These are phyloP conservation scores for Alternaria solani DNA, from an alignment of 2,329 filamentous ascomycete genomes.

Conservation along the genomic window DNA sequence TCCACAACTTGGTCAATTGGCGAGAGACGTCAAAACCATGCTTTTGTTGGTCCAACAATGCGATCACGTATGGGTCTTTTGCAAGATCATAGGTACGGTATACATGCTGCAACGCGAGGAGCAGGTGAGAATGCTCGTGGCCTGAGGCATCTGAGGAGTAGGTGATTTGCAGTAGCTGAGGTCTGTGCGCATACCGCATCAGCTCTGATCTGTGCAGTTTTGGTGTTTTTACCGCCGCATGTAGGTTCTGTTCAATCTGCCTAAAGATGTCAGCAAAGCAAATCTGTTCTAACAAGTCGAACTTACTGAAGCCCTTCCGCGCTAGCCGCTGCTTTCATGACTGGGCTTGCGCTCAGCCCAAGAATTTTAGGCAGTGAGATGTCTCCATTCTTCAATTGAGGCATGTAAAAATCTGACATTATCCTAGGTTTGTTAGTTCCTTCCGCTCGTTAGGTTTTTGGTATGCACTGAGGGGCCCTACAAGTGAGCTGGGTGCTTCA, in stretches of 20 bases:
- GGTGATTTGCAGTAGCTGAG: conserved; percentile 59
- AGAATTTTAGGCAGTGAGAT: conserved; percentile 69
- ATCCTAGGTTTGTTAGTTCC: conserved; percentile 53
- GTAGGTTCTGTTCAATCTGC: conserved; percentile 72
- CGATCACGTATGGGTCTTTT: conserved; percentile 52
- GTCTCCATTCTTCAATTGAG: conserved; percentile 43
- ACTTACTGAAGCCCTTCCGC: conserved; percentile 59
- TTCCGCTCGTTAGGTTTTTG: neutral
- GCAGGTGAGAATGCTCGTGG: conserved; percentile 15
- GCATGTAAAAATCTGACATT: conserved; percentile 76
- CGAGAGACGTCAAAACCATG: conserved; percentile 32
- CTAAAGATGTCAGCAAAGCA: conserved; percentile 40
- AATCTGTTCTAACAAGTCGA: neutral
- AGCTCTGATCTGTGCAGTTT: conserved; percentile 74
- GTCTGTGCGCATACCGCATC: conserved; percentile 72
- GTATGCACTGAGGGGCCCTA: neutral
- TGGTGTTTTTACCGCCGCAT: conserved; percentile 74
- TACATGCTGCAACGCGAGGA: conserved; percentile 27
- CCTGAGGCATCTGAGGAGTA: conserved; percentile 30
- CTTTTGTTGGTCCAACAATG: conserved; percentile 36
- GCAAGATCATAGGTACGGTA: conserved; percentile 43
- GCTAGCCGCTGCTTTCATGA: conserved; percentile 65
- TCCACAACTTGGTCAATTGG: conserved; percentile 36
- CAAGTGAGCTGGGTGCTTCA: conserved; percentile 68
- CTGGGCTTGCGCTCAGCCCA: conserved; percentile 82